Percentiles rank a stretch among this genome's conserved stretches.
Conservation (phyloP, 495 filamentous ascomycete species). For the Tuber indicum region DNA sequence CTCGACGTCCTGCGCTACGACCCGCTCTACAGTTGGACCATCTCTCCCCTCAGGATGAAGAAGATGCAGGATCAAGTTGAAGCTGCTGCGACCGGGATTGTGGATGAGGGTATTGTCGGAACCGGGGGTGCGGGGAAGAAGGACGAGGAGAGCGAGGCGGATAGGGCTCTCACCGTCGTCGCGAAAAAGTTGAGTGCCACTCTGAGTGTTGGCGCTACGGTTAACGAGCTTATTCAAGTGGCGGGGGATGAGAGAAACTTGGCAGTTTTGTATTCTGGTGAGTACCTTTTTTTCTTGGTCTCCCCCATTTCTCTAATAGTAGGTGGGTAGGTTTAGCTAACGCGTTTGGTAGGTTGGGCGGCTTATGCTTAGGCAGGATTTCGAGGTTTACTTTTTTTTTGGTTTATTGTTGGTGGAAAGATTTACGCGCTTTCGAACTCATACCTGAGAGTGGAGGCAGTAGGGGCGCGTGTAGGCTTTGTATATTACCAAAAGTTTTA, state of each 20-base stretch:
- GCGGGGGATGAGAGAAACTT: conserved; percentile 89
- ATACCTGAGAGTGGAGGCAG: neutral
- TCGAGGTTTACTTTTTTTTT: neutral
- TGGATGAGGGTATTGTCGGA: conserved; percentile 9
- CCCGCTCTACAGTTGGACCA: conserved; percentile 86
- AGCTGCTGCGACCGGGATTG: conserved; percentile 48
- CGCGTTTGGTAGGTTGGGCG: conserved; percentile 52
- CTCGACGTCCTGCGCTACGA: conserved; percentile 93
- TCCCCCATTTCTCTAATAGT: conserved; percentile 18
- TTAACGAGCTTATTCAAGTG: conserved; percentile 94
- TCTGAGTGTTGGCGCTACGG: conserved; percentile 85
- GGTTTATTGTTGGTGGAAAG: neutral
- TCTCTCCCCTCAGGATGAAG: conserved; percentile 80
- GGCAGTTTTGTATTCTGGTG: conserved; percentile 85
- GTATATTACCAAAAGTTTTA: neutral
- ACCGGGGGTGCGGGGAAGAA: conserved; percentile 45
- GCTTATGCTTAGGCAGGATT: conserved; percentile 55
- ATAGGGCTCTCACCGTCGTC: conserved; percentile 84
- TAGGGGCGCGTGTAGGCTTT: neutral
- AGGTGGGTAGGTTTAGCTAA: conserved; percentile 25
- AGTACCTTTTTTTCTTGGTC: conserved; percentile 36
- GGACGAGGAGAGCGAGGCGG: conserved; percentile 89
- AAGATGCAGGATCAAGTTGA: conserved; percentile 61
- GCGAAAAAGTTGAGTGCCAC: conserved; percentile 90
- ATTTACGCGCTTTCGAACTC: neutral